Base-by-base conservation (phyloP, 1,284 basidiomycete genomes). In the Rhodotorula sp. region DNA sequence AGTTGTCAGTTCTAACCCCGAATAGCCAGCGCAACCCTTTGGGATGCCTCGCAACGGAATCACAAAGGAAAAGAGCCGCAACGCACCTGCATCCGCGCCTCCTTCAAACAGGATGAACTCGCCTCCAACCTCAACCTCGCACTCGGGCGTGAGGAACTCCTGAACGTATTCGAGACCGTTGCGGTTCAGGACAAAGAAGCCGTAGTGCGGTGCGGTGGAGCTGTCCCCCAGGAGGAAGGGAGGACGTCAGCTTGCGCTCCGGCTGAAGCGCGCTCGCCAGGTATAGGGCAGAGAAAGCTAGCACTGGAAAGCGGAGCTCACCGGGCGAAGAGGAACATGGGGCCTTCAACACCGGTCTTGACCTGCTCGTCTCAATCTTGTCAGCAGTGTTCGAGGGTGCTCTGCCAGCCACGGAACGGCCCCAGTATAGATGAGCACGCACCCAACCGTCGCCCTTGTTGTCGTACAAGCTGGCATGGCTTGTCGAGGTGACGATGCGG, bases 261-360 rank as follows among this genome's bases (percentile, higher is more conserved):
- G 32, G 19, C 29, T 6, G 13, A 15, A 1, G 27, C 7, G 3
- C 8, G 5, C 17, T 15, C 10, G 2, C 13, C 29, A 21, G 10
- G 15, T 12, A 17, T 3, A 1, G 7, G 9, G 19, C 3, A 7
- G 32, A 19, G 2, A 2, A 7, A 21, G 25, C 25, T 13, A 2
- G 39, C 22, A 22, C 39, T 53, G 44, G 53, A 55, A 4, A 54
- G 34, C 12, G 36, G 27, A 80, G n/a, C 87, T 73, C 78, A 91
- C 90, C 91, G 85, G 80, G 92, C 89, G 79, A 90, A 93, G 70
- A 95, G 84, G 82, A 95, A 94, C 87, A 94, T 91, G 78, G 88
- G 90, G 3, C 92, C 92, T 81, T 94, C 92, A 77, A 85, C 90
- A 37, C 91, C 91, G 66, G 90, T 88, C 82, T 93, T 93, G 81